A percentile compares a stretch with the other conserved stretches of the same genome.
Evolutionary conservation across 1,139 yeast species (phyloP).

Genomic region (Yamadazyma oceani): DNA sequence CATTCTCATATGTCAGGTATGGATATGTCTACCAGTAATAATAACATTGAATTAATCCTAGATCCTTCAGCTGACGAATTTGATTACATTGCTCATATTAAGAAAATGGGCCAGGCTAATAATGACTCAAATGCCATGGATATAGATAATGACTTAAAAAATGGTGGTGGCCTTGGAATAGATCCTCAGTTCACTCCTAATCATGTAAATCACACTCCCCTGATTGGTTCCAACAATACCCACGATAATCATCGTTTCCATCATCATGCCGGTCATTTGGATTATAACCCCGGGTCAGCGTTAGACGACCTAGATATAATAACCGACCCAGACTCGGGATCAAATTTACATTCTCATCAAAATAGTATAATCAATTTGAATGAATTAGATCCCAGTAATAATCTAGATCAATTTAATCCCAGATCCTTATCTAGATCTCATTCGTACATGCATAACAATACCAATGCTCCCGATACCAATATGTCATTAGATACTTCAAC

Average conservation of each 20-base stretch:
- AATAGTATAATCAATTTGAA: constrained; percentile 14
- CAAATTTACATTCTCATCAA: constrained; percentile 14
- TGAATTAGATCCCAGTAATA: constrained; percentile 10
- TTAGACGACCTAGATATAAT: constrained; percentile 11
- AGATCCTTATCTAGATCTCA: background rate
- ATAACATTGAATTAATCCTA: constrained; percentile 5
- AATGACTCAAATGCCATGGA: constrained; percentile 2
- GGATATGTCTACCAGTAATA: background rate
- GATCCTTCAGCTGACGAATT: constrained; percentile 55
- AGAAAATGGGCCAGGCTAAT: constrained; percentile 46
- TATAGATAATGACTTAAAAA: constrained; percentile 1
- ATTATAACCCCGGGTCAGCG: constrained; percentile 3
- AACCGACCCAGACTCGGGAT: constrained; percentile 7
- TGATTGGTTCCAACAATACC: background rate
- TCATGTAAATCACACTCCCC: background rate
- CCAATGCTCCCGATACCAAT: background rate
- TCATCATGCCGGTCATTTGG: background rate
- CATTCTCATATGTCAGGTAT: too few species aligned
- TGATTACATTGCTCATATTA: constrained; percentile 68
- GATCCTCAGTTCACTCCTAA: constrained; percentile 2
- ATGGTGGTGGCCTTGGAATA: background rate
- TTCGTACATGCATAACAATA: background rate
- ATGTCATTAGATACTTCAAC: background rate
- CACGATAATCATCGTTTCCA: background rate
- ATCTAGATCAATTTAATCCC: background rate